phyloP scores from a whole-genome alignment of 2,329 filamentous ascomycete genomes.

The Knoxdaviesia capensis region DNA sequence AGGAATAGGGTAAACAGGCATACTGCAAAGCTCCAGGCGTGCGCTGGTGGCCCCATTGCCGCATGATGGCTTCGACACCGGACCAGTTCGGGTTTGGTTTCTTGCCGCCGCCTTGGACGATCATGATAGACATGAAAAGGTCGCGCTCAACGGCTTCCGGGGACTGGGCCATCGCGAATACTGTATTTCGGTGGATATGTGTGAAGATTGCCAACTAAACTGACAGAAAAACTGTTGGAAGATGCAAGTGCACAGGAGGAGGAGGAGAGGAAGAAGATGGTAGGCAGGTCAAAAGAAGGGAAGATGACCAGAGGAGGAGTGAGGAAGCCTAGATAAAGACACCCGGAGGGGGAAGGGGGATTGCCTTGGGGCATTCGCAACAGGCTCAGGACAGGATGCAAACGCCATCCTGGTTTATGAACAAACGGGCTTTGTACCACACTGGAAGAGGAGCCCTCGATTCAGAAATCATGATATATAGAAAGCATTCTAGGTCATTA shows the following conservation, averaged over 20 bases:
- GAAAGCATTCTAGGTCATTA: too few relatives aligned
- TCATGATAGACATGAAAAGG: slow-evolving; percentile 9
- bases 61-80: slow-evolving; percentile 17
- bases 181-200: not conserved
- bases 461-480: too few relatives aligned
- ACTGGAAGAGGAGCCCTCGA: too few relatives aligned
- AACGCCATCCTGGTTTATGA: too few relatives aligned
- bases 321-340: not conserved
- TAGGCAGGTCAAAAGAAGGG: slow-evolving; percentile 1
- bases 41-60: slow-evolving; percentile 14
- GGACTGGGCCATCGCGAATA: slow-evolving; percentile 8
- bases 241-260: not conserved
- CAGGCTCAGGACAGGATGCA: too few relatives aligned
- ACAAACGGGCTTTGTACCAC: too few relatives aligned
- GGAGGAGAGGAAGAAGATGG: slow-evolving; percentile 2
- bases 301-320: not conserved
- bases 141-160: not conserved
- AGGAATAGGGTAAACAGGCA: too few relatives aligned
- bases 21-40: too few relatives aligned
- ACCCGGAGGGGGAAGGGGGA: not conserved
- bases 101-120: slow-evolving; percentile 12
- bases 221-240: too few relatives aligned
- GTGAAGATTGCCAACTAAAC: not conserved
- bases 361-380: too few relatives aligned
- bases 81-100: slow-evolving; percentile 13